A percentile compares a stretch with the other conserved stretches of the same genome.
Conservation (phyloP, 805 yeast genomes). For the Saccharomycopsis sp. region DNA sequence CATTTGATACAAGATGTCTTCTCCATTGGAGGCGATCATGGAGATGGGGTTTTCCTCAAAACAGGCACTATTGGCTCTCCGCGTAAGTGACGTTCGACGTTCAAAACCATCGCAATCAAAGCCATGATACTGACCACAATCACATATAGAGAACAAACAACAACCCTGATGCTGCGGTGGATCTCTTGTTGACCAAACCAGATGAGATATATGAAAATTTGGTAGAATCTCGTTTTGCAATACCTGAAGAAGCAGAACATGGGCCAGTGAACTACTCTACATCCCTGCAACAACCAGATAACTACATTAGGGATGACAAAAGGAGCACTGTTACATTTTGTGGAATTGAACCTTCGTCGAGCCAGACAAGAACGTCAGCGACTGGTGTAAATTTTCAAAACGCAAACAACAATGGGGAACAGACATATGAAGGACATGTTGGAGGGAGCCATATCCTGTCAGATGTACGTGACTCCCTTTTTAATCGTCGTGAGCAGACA, state of each 20-base stretch:
- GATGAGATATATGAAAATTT: background rate
- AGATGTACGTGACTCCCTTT: no score
- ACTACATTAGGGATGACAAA: background rate
- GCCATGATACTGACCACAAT: background rate
- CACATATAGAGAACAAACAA: background rate
- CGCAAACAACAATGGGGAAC: no score
- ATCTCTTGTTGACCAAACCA: background rate
- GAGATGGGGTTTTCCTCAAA: slow-evolving; percentile 12
- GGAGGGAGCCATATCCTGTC: no score
- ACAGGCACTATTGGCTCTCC: slow-evolving; percentile 4
- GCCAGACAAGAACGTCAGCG: no score
- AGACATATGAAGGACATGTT: no score
- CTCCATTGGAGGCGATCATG: background rate
- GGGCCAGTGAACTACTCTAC: no score
- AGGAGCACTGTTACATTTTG: background rate
- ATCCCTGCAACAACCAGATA: background rate
- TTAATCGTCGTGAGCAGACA: no score
- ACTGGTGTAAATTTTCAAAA: no score
- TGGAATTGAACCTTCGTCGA: background rate
- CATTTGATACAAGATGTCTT: background rate
- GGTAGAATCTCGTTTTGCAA: no score
- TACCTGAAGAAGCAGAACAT: no score
- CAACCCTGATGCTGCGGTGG: background rate
- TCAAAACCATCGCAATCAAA: no score
- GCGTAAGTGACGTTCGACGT: no score